These are phyloP conservation scores for Auriscalpium orientale DNA, from an alignment of 768 basidiomycete species.

Conservation along the genomic window DNA sequence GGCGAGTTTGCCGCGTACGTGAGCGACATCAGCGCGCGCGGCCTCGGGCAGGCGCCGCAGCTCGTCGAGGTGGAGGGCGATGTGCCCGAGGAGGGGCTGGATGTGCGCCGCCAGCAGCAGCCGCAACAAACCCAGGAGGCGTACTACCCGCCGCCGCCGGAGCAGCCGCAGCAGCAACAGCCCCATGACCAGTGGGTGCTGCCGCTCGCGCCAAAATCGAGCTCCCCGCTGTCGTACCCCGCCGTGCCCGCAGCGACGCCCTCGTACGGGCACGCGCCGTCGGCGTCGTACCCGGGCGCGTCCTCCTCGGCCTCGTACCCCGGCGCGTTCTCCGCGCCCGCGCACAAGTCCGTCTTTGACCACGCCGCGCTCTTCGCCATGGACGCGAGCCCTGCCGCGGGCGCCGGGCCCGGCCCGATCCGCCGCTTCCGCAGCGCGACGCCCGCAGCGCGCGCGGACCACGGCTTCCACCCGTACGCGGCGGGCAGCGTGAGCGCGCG, in stretches of 20 bases:
- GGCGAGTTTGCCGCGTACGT: conserved; percentile 10
- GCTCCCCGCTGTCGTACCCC: conserved; percentile 24
- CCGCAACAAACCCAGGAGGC: neutral
- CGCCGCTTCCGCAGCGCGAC: conserved; percentile 74
- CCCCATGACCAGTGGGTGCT: neutral
- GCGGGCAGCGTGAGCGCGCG: conserved; percentile 22
- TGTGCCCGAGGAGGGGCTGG: conserved; percentile 11
- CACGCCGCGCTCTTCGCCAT: conserved; percentile 44
- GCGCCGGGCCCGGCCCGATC: conserved; percentile 46
- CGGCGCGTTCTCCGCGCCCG: conserved; percentile 56
- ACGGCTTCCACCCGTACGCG: conserved; percentile 29
- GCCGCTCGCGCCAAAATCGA: conserved; percentile 3
- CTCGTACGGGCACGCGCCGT: conserved; percentile 18
- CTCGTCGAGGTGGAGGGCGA: conserved; percentile 20
- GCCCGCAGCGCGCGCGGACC: conserved; percentile 47
- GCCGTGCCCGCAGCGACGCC: conserved; percentile 18
- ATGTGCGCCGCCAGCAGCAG: neutral
- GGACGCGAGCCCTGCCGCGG: conserved; percentile 22
- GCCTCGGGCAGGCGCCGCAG: conserved; percentile 9
- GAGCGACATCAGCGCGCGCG: conserved; percentile 13
- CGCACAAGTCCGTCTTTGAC: conserved; percentile 63
- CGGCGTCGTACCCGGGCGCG: conserved; percentile 7
- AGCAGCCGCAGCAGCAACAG: neutral
- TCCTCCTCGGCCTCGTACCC: conserved; percentile 25
- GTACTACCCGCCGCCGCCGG: neutral